Evolutionary conservation across 2,329 filamentous ascomycete genomes (phyloP), one percentile per base, ranked within the genome.

Genomic region (Microcyclosporella mali): DNA sequence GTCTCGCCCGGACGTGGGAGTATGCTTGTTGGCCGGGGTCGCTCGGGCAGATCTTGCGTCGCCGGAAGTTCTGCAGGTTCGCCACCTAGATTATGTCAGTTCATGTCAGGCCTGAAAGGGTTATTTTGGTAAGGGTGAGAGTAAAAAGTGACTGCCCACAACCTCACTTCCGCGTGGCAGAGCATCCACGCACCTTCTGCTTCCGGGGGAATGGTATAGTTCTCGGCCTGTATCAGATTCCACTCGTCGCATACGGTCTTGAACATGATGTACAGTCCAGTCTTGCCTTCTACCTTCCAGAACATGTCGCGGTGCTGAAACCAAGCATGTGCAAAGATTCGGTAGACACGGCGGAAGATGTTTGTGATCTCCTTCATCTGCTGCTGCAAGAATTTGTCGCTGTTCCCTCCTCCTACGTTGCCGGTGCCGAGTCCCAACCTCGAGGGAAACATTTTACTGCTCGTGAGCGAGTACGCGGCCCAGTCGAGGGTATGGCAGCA

Each of bases 301-400:
- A 97, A 98, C 40, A 95, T 87, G 42, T 85, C 84, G 34, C 89
- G 80, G 65, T 98, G 92, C 68, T 95, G 88, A 65, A 95, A 98
- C 92, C 92, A 98, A 6, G 92, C 92, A 63, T 98, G 92, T 35
- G 92, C 92, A 62, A 97, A 98, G 66, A 98, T 97, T 47, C 92
- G 80, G 66, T 98, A 94, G 37, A 97, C 78, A 11, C 92, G 79
- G 43, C 92, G 79, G 67, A 98, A 97, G 43, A 98, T 90, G 64
- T 95, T 97, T 56, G 90, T 85, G 46, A 98, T 73, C 63, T 94
- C 90, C 65, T 88, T 87, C 46, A 84, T 73, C 43, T 86, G 85
- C 33, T 71, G 61, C 77, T 66, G 60, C 33, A 63, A 48, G 18
- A 57, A 52, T 43, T 64, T 58, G 46, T 61, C 56, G 49, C 43